phyloP scores from a whole-genome alignment of 129 eudicot genomes.

The Saposhnikovia divaricata region DNA sequence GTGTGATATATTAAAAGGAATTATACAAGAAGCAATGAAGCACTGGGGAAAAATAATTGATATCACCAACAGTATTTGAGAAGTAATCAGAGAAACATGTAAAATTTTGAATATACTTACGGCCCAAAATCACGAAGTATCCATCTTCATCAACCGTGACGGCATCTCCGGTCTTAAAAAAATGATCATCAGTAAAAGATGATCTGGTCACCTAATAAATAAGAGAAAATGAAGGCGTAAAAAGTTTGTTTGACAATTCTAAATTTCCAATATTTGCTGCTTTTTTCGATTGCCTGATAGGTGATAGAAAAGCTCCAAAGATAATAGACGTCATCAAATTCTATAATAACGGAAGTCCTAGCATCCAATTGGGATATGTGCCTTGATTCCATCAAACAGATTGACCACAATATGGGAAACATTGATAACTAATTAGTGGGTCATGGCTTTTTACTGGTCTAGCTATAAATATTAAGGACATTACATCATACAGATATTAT shows the following conservation, averaged over 20 bases:
- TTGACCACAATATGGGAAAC: neutral
- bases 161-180: slow-evolving; percentile 94
- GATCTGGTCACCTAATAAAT: slow-evolving; percentile 65
- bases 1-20: neutral
- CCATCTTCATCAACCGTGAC: slow-evolving; percentile 91
- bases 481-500: neutral
- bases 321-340: neutral
- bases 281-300: neutral
- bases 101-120: slow-evolving; percentile 36
- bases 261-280: neutral
- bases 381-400: neutral
- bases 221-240: neutral
- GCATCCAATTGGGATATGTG: neutral
- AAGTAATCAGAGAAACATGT: neutral
- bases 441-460: too few species aligned
- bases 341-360: neutral
- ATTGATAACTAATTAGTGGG: neutral
- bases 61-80: neutral
- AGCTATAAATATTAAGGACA: neutral
- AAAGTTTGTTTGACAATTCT: neutral
- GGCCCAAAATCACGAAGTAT: slow-evolving; percentile 85
- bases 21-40: neutral
- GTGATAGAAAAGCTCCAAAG: neutral
- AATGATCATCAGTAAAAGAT: slow-evolving; percentile 77
- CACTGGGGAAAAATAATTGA: neutral